A percentile compares a stretch with the other conserved stretches of the same genome.
phyloP scores from a whole-genome alignment of 495 filamentous ascomycete genomes.

The Hypoxylon cercidicola region DNA sequence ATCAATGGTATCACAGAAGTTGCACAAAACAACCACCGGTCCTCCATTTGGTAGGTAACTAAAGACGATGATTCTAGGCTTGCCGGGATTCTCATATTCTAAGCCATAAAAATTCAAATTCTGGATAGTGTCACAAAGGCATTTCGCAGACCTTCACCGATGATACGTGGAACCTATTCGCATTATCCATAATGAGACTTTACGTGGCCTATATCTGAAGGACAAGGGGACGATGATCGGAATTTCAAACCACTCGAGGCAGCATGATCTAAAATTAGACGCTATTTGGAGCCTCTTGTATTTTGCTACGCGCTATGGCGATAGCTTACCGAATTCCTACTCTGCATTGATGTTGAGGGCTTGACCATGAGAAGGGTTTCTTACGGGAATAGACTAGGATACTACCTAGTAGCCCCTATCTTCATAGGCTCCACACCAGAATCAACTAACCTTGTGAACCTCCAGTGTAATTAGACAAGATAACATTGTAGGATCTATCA shows the following conservation, averaged over 20 bases:
- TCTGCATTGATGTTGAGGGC: neutral
- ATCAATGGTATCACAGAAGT: neutral
- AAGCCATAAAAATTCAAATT: too few relatives aligned
- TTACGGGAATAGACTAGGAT: neutral
- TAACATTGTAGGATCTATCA: neutral
- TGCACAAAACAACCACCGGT: neutral
- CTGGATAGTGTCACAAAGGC: too few relatives aligned
- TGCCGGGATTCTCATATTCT: too few relatives aligned
- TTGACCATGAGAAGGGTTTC: neutral
- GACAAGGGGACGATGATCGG: neutral
- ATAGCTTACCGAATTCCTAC: neutral
- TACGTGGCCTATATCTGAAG: neutral
- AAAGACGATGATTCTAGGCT: too few relatives aligned
- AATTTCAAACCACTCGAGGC: neutral
- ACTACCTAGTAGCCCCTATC: neutral
- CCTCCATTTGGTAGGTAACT: neutral
- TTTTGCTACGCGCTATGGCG: neutral
- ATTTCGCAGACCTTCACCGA: too few relatives aligned
- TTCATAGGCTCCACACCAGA: neutral
- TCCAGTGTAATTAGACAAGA: neutral
- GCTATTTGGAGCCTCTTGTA: neutral
- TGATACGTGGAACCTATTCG: too few relatives aligned
- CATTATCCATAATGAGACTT: too few relatives aligned
- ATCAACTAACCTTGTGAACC: neutral
- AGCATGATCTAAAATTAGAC: neutral